phyloP scores from a whole-genome alignment of 139 green algal species.

The Auxenochlorella protothecoides region DNA sequence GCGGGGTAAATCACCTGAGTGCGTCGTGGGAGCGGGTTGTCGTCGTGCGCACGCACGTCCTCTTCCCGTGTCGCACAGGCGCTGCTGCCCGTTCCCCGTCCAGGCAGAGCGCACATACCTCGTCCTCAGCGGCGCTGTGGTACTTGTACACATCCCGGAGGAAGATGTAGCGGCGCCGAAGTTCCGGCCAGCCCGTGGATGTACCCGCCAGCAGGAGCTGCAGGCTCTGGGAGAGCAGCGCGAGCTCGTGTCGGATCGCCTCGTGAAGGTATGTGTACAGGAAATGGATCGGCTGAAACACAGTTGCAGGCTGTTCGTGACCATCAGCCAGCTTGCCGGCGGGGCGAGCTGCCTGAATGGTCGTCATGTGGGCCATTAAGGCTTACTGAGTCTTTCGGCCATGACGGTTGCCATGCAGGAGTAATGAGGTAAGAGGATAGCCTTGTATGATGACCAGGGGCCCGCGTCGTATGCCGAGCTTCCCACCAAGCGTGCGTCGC shows the following conservation, averaged over 20 bases:
- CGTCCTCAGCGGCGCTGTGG: slow-evolving; percentile 83
- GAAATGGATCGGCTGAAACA: slow-evolving; percentile 51
- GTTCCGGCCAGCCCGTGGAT: slow-evolving; percentile 3
- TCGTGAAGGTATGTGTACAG: slow-evolving; percentile 81
- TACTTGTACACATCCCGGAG: slow-evolving; percentile 83
- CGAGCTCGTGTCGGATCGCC: slow-evolving; percentile 61
- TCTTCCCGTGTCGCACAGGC: no score
- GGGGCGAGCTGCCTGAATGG: no score
- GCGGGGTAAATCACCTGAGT: slow-evolving; percentile 81
- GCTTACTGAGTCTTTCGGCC: no score
- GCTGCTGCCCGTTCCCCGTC: no score
- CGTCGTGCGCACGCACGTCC: not conserved
- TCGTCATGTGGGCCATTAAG: no score
- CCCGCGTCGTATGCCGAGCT: no score
- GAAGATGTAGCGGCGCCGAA: slow-evolving; percentile 51
- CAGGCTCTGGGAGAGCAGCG: slow-evolving; percentile 33
- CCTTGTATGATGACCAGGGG: no score
- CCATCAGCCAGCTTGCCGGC: no score
- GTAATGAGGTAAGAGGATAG: no score
- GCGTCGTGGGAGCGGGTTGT: not conserved
- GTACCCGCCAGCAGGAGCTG: slow-evolving; percentile 18
- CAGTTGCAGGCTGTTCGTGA: no score
- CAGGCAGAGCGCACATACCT: slow-evolving; percentile 38
- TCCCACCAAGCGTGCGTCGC: no score
- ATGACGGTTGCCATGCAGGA: no score